Conservation (phyloP, 768 basidiomycete species). For the Podaxis carcinomalis region DNA sequence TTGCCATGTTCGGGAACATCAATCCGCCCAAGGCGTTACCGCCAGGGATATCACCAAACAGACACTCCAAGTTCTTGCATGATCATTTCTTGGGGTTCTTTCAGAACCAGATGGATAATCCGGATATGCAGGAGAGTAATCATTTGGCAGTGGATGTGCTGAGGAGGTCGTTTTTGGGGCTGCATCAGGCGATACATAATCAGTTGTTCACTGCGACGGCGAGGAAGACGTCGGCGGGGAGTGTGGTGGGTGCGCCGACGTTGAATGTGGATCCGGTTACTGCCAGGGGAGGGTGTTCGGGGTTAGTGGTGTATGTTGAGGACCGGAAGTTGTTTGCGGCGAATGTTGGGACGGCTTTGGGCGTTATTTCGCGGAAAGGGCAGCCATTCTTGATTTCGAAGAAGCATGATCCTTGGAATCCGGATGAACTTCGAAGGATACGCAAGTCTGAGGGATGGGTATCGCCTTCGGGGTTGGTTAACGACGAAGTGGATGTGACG, state of each 20-base stretch:
- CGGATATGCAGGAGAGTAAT: constrained; percentile 26
- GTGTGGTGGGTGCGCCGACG: constrained; percentile 33
- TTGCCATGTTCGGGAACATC: constrained; percentile 92
- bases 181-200: constrained; percentile 82
- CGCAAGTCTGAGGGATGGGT: constrained; percentile 92
- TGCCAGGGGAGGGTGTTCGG: constrained; percentile 72
- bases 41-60: constrained; percentile 53
- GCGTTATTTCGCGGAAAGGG: constrained; percentile 79
- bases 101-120: constrained; percentile 45
- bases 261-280: constrained; percentile 42
- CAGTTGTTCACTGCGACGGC: constrained; percentile 42
- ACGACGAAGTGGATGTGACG: constrained; percentile 90
- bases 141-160: constrained; percentile 73
- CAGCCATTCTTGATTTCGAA: constrained; percentile 69
- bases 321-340: constrained; percentile 82
- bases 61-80: constrained; percentile 77
- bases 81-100: constrained; percentile 74
- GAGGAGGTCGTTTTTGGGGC: constrained; percentile 79
- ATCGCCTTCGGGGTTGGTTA: constrained; percentile 84
- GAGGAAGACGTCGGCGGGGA: constrained; percentile 75
- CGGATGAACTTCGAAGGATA: constrained; percentile 80
- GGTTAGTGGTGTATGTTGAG: constrained; percentile 80
- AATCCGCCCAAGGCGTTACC: constrained; percentile 38
- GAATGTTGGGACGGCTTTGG: constrained; percentile 85
- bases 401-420: constrained; percentile 88